Conservation (phyloP, 1,139 yeast genomes). For the Yarrowia galli region DNA sequence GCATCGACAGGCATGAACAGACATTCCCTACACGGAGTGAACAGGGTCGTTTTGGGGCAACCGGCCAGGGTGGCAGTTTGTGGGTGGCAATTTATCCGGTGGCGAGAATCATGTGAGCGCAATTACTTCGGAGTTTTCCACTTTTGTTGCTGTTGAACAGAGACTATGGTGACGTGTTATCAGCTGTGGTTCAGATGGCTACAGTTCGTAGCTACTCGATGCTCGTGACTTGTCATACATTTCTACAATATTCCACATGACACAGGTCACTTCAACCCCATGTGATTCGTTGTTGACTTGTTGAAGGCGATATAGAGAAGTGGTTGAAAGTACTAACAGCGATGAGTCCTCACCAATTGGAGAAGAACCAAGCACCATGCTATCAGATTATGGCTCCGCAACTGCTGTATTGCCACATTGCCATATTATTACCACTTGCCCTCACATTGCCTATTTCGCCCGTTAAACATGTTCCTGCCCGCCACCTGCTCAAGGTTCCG, state of each 20-base stretch:
- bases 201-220: too few species aligned
- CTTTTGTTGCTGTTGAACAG: not conserved
- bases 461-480: constrained; percentile 13
- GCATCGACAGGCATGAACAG: constrained; percentile 20
- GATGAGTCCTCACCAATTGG: too few species aligned
- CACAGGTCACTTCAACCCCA: not conserved
- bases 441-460: too few species aligned
- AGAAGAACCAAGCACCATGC: too few species aligned
- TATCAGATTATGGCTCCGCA: too few species aligned
- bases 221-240: too few species aligned
- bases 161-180: not conserved
- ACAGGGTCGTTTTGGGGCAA: constrained; percentile 1
- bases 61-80: constrained; percentile 10
- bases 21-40: not conserved
- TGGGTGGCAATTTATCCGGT: not conserved
- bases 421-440: too few species aligned
- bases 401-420: too few species aligned
- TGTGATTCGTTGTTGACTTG: not conserved
- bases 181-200: not conserved
- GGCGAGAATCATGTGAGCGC: not conserved
- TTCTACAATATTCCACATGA: constrained; percentile 9
- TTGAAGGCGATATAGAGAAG: not conserved
- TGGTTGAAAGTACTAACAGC: too few species aligned
- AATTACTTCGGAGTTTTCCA: too few species aligned
- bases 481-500: constrained; percentile 16